Percentiles rank a stretch among this genome's conserved stretches.
phyloP scores from a whole-genome alignment of 2,329 filamentous ascomycete species.

The Phaeosphaeria sp. region DNA sequence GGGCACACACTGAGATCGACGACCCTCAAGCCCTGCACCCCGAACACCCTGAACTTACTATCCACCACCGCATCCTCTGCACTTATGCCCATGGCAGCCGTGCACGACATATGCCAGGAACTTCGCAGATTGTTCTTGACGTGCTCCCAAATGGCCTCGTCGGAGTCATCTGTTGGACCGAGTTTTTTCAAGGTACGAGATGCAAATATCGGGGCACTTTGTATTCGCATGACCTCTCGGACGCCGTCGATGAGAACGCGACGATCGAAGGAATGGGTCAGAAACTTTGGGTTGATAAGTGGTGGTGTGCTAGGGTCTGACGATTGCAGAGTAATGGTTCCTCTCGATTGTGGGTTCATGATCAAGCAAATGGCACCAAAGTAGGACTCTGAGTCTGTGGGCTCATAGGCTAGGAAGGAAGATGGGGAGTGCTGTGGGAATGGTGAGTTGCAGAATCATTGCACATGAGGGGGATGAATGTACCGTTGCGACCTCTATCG shows the following conservation, averaged over 20 bases:
- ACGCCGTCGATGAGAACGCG: constrained; percentile 10
- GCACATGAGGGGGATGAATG: background rate
- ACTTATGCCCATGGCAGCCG: constrained; percentile 7
- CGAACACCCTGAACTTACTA: constrained; percentile 48
- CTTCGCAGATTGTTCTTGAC: constrained; percentile 20
- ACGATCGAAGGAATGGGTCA: constrained; percentile 60
- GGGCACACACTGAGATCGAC: constrained; percentile 28
- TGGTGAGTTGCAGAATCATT: background rate
- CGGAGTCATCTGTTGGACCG: constrained; percentile 48
- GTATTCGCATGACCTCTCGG: constrained; percentile 54
- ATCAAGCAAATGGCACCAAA: constrained; percentile 50
- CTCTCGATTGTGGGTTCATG: constrained; percentile 54
- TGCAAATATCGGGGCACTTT: constrained; percentile 21
- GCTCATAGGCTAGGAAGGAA: constrained; percentile 3
- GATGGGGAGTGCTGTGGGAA: background rate
- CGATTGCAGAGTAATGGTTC: constrained; percentile 60
- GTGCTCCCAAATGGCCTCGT: constrained; percentile 55
- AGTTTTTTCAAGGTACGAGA: constrained; percentile 51
- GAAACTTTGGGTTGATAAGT: constrained; percentile 58
- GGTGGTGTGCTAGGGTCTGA: constrained; percentile 57
- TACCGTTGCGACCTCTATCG: constrained; percentile 57
- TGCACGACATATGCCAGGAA: constrained; percentile 34
- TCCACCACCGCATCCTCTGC: constrained; percentile 61
- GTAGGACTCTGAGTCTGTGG: constrained; percentile 1
- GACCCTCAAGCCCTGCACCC: constrained; percentile 58